Percentiles rank a stretch among this genome's conserved stretches.
These are phyloP conservation scores for Melocanna baccifera DNA, from an alignment of 176 grass and related monocot species.

Conservation along the genomic window DNA sequence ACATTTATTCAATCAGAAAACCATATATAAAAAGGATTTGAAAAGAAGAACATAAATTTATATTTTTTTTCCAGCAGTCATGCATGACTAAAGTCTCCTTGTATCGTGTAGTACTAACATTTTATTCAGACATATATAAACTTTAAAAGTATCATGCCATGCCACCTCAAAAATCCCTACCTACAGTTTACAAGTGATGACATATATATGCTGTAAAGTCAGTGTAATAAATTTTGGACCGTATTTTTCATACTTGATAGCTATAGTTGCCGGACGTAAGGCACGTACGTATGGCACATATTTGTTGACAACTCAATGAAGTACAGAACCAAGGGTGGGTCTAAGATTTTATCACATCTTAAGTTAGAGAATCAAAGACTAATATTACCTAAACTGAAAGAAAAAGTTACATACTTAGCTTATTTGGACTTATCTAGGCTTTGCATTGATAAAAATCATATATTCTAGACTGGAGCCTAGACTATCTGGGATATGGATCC, in stretches of 20 bases:
- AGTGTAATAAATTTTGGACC: slow-evolving; percentile 1
- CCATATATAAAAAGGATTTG: too few species aligned
- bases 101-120: not conserved
- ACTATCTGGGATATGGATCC: too few species aligned
- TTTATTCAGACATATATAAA: not conserved
- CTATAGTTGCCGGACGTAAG: not conserved
- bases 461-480: too few species aligned
- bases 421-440: too few species aligned
- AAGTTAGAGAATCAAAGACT: too few species aligned
- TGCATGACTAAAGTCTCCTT: not conserved
- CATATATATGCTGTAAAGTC: not conserved
- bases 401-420: too few species aligned
- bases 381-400: too few species aligned
- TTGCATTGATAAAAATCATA: too few species aligned
- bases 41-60: not conserved
- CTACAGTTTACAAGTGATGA: not conserved
- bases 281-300: not conserved
- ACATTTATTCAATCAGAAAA: not conserved
- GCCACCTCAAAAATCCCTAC: slow-evolving; percentile 12
- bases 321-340: too few species aligned
- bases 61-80: not conserved
- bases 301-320: not conserved
- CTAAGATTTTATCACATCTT: too few species aligned
- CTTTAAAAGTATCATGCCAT: not conserved
- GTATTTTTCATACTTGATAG: not conserved